Evolutionary conservation across 805 yeast species (phyloP), one percentile per base, ranked within the genome.

Genomic region (Zygotorulaspora danielsina): DNA sequence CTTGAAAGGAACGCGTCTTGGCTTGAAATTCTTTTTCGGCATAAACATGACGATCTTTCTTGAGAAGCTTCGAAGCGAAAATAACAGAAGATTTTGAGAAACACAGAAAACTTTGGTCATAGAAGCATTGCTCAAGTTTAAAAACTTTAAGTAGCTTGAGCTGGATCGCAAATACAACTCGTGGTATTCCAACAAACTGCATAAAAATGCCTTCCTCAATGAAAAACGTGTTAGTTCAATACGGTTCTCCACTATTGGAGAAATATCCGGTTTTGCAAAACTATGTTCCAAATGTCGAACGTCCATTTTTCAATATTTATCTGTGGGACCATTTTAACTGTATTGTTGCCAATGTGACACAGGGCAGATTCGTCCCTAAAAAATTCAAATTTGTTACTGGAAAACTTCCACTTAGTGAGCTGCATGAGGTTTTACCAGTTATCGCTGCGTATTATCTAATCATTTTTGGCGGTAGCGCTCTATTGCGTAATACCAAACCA

Each of bases 391-490:
- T 84, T 59, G 65, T 75, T 34, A 75, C 78, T 53, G 78, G 79
- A 54, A 58, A 75, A 47, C 76, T 89, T 1, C 82, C 85, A 40
- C 61, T 87, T 54, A 84, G 84, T 39, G 78, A 78, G 49, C 74
- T 79, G 34, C 68, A 66, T 42, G 79, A 76, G 42, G 89, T 81
- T 9, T 57, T 72, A 24, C 60, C 63, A 7, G 78, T 76, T 38
- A 82, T 88, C 49, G 67, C 72, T 19, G 57, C 73, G n/a, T 89
- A 89, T 70, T 89, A 90, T 59, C 60, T 78, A 31, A 73, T 84
- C 34, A 83, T 89, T 46, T 87, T 88, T 59, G 94, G 96, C 46
- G 97, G 96, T 41, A 81, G 88, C 56, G 69, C 65, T 38, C 51
- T 84, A 32, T 70, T 84, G 64, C 67, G 69, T 44, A 67, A 71